Evolutionary conservation across 352 stramenopile genomes (phyloP), one percentile per base, ranked within the genome.

Genomic region (Phytophthora constricta): DNA sequence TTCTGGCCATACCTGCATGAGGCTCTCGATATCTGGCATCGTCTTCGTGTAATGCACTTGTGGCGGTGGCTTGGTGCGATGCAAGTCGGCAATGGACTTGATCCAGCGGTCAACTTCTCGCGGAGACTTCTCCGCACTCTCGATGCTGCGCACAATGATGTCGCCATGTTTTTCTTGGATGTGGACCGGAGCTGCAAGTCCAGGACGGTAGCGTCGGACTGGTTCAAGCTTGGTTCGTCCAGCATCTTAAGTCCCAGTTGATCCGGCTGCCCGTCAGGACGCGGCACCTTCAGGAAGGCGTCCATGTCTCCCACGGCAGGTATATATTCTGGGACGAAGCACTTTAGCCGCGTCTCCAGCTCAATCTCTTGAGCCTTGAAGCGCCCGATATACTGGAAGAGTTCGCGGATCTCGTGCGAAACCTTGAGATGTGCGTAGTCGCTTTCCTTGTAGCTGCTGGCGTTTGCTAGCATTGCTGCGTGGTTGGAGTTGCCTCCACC

Each of bases 291-390:
- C 43, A 99, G 73, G 72, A 99, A 98, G 9, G 95, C 82, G 68
- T 99, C 97, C 81, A 99, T 98, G 39, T 99, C 93, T 4, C 97
- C 97, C 7, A 99, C 87, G 0, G 97, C 92, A 8, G 97, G 97
- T 43, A 99, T 98, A 72, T 97, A 99, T 64, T 98, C 93, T 4
- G 97, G 97, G 33, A 99, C 92, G 70, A 99, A 99, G 65, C 93
- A 98, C 74, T 98, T 98, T 47, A 99, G 85, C 27, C 87, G 85
- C 33, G 96, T 98, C 66, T 98, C 92, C 34, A 99, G 79, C 53
- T 98, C 95, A 42, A 98, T 91, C 47, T 99, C 94, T 58, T 98
- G 93, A 2, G 95, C 87, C 69, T 98, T 98, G 79, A 98, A 99
- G 20, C 90, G 81, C 5, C 88, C 87, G 54, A 98, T 97, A 80